Evolutionary conservation across 768 basidiomycete species (phyloP).

Genomic region (Dentipellis fragilis): DNA sequence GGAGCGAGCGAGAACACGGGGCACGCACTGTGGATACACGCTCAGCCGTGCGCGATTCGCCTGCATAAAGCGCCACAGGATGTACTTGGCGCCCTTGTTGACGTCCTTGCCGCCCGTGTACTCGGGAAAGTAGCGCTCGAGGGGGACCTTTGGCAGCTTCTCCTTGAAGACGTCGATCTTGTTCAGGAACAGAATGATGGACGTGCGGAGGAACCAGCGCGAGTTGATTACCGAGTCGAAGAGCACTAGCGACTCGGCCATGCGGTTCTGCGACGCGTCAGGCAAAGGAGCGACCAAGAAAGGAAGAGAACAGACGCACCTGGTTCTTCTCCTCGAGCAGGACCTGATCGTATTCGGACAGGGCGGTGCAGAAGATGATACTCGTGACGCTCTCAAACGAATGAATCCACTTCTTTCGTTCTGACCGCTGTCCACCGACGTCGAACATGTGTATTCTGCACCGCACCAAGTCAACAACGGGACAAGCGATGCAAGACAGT

Average conservation of each 20-base stretch:
- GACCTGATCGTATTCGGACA: slow-evolving; percentile 72
- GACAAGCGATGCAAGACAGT: neutral
- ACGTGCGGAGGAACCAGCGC: slow-evolving; percentile 60
- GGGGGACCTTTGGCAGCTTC: slow-evolving; percentile 62
- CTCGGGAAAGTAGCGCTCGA: slow-evolving; percentile 78
- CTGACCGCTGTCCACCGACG: slow-evolving; percentile 57
- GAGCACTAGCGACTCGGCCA: slow-evolving; percentile 63
- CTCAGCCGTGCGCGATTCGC: slow-evolving; percentile 75
- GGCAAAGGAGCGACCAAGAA: neutral
- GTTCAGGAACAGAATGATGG: slow-evolving; percentile 60
- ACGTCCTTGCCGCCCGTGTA: slow-evolving; percentile 85
- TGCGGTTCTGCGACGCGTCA: slow-evolving; percentile 47
- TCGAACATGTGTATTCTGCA: slow-evolving; percentile 62
- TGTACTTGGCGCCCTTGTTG: slow-evolving; percentile 91
- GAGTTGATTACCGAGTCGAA: slow-evolving; percentile 78
- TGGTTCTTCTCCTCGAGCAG: slow-evolving; percentile 58
- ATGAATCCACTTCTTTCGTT: slow-evolving; percentile 52
- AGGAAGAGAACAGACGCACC: slow-evolving; percentile 25
- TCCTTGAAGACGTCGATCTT: slow-evolving; percentile 72
- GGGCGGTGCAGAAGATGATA: slow-evolving; percentile 67
- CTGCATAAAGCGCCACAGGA: slow-evolving; percentile 92
- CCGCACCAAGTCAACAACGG: neutral
- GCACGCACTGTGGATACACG: slow-evolving; percentile 79
- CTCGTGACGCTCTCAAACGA: slow-evolving; percentile 75
- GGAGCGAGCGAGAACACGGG: neutral